A percentile compares a stretch with the other conserved stretches of the same genome.
phyloP scores from a whole-genome alignment of 23 red algal species.

The Gracilaria domingensis region DNA sequence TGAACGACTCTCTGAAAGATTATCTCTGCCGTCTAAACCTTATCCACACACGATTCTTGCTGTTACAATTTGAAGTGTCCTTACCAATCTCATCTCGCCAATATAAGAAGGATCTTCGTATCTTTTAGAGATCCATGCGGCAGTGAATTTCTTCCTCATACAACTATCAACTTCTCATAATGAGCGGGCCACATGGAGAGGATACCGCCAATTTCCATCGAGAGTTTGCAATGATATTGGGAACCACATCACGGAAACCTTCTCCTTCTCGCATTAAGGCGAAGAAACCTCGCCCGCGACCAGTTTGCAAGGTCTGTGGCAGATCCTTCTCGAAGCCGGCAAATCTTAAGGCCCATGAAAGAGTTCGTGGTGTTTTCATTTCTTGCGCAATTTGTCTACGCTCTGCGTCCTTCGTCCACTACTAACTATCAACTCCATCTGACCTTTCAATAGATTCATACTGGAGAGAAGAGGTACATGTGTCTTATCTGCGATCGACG shows the following conservation, averaged over 20 bases:
- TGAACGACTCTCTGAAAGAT: neutral
- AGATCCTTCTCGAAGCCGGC: slow-evolving; percentile 62
- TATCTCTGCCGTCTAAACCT: neutral
- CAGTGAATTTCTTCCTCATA: too few species aligned
- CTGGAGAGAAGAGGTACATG: slow-evolving; percentile 63
- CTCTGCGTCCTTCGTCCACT: neutral
- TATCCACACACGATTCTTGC: neutral
- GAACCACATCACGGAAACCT: neutral
- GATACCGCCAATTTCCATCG: slow-evolving; percentile 9
- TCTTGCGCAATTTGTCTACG: too few species aligned
- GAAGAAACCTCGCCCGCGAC: slow-evolving; percentile 31
- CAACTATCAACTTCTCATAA: neutral
- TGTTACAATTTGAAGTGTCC: neutral
- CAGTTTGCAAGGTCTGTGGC: slow-evolving; percentile 56
- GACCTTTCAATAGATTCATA: slow-evolving; percentile 49
- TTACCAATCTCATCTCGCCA: neutral
- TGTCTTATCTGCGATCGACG: slow-evolving; percentile 39
- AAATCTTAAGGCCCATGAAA: slow-evolving; percentile 62
- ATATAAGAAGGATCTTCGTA: neutral
- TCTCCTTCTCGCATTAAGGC: slow-evolving; percentile 12
- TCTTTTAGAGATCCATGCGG: too few species aligned
- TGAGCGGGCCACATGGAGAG: neutral
- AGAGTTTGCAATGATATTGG: slow-evolving; percentile 11
- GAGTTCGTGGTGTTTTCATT: slow-evolving; percentile 29
- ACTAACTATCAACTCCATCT: slow-evolving; percentile 13